These are phyloP conservation scores for Sherardia arvensis DNA, from an alignment of 257 asterid species.

Conservation along the genomic window DNA sequence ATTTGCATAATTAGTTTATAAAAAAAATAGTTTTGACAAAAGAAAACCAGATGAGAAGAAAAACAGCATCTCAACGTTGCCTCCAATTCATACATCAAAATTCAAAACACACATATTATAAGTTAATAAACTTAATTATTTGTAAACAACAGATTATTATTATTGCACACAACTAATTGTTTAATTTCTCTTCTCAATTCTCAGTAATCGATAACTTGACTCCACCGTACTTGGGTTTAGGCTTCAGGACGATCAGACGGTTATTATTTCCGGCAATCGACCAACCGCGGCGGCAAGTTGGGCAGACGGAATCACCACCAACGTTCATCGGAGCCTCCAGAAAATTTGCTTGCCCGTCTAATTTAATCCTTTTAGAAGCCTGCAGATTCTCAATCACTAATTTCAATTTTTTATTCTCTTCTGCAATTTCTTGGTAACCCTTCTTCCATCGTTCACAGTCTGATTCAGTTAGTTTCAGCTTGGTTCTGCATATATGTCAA, in stretches of 20 bases:
- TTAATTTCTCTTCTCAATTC: no score
- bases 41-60: no score
- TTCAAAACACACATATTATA: no score
- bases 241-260: neutral
- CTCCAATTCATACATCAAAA: no score
- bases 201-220: neutral
- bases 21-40: no score
- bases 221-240: conserved; percentile 9
- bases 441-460: conserved; percentile 62
- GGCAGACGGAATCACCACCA: conserved; percentile 4
- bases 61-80: no score
- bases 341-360: conserved; percentile 4
- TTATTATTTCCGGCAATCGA: neutral
- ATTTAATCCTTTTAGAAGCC: conserved; percentile 15
- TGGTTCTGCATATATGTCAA: conserved; percentile 37
- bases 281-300: conserved; percentile 4
- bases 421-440: conserved; percentile 38
- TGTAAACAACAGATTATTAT: neutral
- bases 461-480: conserved; percentile 74
- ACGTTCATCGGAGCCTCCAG: neutral
- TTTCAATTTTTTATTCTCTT: conserved; percentile 51
- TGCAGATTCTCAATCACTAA: conserved; percentile 47
- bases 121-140: no score
- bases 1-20: no score
- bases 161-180: neutral